Percentiles rank a stretch among this genome's conserved stretches.
These are phyloP conservation scores for Caloboletus firmus DNA, from an alignment of 1,284 basidiomycete genomes.

Conservation along the genomic window DNA sequence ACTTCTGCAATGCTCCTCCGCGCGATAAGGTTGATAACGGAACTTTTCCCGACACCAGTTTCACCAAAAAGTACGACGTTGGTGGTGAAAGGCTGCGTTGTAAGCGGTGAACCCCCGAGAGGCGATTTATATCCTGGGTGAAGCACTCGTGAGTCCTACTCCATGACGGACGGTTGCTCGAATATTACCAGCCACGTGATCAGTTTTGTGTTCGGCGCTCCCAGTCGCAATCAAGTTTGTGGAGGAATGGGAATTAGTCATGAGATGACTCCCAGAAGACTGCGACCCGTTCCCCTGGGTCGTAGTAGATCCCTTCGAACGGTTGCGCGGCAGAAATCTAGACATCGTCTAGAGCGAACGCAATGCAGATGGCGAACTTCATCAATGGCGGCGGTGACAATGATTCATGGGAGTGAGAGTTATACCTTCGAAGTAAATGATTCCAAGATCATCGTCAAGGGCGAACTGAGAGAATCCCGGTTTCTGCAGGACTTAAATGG, in stretches of 20 bases:
- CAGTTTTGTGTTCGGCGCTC: background rate
- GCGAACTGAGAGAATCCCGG: background rate
- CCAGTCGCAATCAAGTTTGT: background rate
- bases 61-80: constrained; percentile 37
- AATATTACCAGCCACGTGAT: constrained; percentile 15
- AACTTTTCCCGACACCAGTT: constrained; percentile 37
- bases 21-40: constrained; percentile 37
- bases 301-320: background rate
- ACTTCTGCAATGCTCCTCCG: constrained; percentile 26
- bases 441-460: constrained; percentile 9
- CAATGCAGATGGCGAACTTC: background rate
- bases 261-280: background rate
- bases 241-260: constrained; percentile 1
- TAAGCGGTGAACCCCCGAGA: background rate
- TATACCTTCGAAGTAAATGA: constrained; percentile 13
- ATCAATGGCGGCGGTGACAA: constrained; percentile 1
- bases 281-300: background rate
- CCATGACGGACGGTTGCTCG: background rate
- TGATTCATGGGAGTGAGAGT: background rate
- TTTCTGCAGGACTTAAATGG: constrained; percentile 8
- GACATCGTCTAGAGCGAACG: constrained; percentile 14
- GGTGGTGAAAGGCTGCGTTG: constrained; percentile 3
- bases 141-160: constrained; percentile 11
- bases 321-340: too few relatives aligned
- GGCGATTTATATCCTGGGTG: constrained; percentile 1